These are phyloP conservation scores for Tylopilus sp. DNA, from an alignment of 768 basidiomycete genomes.

Conservation along the genomic window DNA sequence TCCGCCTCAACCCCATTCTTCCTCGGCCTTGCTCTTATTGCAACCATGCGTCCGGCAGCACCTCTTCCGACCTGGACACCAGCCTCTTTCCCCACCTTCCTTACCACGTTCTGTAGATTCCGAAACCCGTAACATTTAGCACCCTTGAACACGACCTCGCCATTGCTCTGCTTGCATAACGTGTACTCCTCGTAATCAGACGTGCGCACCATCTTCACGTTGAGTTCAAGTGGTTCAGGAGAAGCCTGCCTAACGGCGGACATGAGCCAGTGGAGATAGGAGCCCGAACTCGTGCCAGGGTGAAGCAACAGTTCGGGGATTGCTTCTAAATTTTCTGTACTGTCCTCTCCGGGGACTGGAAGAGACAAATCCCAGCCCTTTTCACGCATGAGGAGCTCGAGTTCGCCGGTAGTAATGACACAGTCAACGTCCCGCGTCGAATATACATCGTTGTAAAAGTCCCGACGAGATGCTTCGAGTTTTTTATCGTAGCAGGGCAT, in stretches of 20 bases:
- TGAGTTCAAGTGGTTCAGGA: constrained; percentile 45
- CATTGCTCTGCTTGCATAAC: constrained; percentile 42
- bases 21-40: constrained; percentile 27
- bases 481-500: constrained; percentile 99
- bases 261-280: constrained; percentile 84
- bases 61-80: constrained; percentile 71
- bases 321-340: constrained; percentile 8
- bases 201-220: constrained; percentile 59
- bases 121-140: constrained; percentile 97
- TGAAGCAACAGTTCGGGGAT: constrained; percentile 77
- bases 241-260: constrained; percentile 44
- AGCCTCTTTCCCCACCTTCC: constrained; percentile 84
- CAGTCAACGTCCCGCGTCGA: constrained; percentile 93
- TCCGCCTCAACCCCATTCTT: constrained; percentile 34
- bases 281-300: constrained; percentile 86
- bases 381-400: constrained; percentile 80
- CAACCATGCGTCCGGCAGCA: constrained; percentile 49
- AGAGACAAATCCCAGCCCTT: constrained; percentile 72
- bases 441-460: constrained; percentile 83
- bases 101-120: constrained; percentile 94
- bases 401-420: constrained; percentile 94
- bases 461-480: constrained; percentile 91
- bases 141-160: constrained; percentile 79
- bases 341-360: constrained; percentile 52
- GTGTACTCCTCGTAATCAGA: constrained; percentile 77